These are phyloP conservation scores for Colletotrichum camelliae DNA, from an alignment of 2,329 filamentous ascomycete species.

Conservation along the genomic window DNA sequence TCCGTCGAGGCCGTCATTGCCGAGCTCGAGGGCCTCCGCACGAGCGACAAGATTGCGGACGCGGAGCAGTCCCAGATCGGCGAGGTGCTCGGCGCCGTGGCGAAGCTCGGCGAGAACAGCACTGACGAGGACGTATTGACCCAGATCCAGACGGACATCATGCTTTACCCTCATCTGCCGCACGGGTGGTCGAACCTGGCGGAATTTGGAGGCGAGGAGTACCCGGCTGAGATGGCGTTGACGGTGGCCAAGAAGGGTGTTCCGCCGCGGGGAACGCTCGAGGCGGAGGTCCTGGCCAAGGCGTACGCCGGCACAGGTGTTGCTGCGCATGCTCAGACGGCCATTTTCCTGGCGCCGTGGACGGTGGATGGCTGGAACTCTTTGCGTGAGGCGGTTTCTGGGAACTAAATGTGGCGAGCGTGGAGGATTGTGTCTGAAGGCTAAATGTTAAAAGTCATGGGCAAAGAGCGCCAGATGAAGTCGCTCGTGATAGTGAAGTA, in stretches of 20 bases:
- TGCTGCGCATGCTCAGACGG: constrained; percentile 76
- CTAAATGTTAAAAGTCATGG: background rate
- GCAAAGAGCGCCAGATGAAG: background rate
- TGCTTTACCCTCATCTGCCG: constrained; percentile 80
- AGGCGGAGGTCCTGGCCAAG: constrained; percentile 71
- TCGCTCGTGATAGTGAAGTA: background rate
- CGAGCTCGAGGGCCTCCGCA: constrained; percentile 77
- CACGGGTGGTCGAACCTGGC: constrained; percentile 83
- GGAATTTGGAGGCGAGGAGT: constrained; percentile 57
- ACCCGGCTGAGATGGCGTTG: constrained; percentile 77
- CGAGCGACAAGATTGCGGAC: constrained; percentile 65
- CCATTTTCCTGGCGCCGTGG: constrained; percentile 86
- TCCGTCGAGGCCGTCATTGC: constrained; percentile 80
- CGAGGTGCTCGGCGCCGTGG: constrained; percentile 77
- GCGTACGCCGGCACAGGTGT: constrained; percentile 78
- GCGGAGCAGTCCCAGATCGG: constrained; percentile 73
- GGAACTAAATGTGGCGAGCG: background rate
- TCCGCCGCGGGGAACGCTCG: constrained; percentile 73
- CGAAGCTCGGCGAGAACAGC: constrained; percentile 57
- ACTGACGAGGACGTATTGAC: constrained; percentile 57
- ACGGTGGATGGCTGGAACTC: constrained; percentile 67
- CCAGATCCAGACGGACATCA: constrained; percentile 77
- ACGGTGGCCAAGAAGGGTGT: constrained; percentile 77
- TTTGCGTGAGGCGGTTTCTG: constrained; percentile 46
- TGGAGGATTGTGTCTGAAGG: background rate